Base-by-base conservation (phyloP, 345 rosid species). In the Pseudoturritis turrita region DNA sequence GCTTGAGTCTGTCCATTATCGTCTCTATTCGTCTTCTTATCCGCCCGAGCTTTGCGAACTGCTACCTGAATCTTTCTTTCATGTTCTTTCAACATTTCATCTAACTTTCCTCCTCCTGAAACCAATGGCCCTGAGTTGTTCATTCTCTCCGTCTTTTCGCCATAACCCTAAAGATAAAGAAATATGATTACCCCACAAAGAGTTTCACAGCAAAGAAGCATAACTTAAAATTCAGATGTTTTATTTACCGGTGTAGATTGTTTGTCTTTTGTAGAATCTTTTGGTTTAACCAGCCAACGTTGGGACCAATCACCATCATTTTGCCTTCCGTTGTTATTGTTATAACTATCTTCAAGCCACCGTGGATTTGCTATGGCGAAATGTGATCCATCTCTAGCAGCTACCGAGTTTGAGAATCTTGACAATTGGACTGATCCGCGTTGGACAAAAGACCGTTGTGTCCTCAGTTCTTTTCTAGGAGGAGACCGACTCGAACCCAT, bases 81-180 rank as follows among this genome's bases (percentile, higher is more conserved):
- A 10, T 91, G 93, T 77, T 89, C 90, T 79, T 86, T 95, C 46
- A 95, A 88, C 96, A 91, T 89, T 69, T 89, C 96, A 36, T 91
- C 97, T 0, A 91, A 74, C 85, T 89, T 83, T 51, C 91, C 90
- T 65, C 88, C 86, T 9, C 75, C 49, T 44, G 87, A 81, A 63
- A 87, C 35, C 84, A 89, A 79, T 7, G 93, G 87, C 68, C 98
- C 97, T 12, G 96, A 89, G 76, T 73, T 83, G 64, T 88, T 86
- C 22, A 89, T 80, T 55, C 76, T 82, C 45, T 76, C 70, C 68
- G 78, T 85, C 75, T 77, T 80, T 14, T 60, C 54, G 47, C 61
- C 52, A 56, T 69, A 66, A 56, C 65, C 81, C 92, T 85, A 7
- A 60, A 75, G 25, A 43, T 58, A 31, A 40, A 68, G 15, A 10